phyloP scores from a whole-genome alignment of 2,329 filamentous ascomycete species.

The Penicillium sp. region DNA sequence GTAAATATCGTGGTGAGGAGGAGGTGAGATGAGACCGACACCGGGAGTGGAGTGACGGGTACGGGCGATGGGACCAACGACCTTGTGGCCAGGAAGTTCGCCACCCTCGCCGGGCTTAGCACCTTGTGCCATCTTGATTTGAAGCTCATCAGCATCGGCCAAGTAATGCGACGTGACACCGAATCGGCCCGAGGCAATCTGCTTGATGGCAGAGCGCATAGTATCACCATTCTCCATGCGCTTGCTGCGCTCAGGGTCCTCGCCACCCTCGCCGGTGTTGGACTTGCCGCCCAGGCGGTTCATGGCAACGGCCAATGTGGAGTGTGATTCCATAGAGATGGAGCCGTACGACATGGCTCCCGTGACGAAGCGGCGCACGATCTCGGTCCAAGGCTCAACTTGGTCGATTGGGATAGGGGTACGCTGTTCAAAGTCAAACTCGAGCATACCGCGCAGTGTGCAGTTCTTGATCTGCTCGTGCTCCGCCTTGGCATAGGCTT shows the following conservation, averaged over 20 bases:
- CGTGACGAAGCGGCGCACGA: conserved; percentile 91
- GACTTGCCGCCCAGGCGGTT: conserved; percentile 94
- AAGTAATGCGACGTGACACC: conserved; percentile 94
- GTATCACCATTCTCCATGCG: conserved; percentile 86
- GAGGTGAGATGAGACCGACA: conserved; percentile 91
- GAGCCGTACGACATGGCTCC: conserved; percentile 98
- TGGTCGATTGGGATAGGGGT: conserved; percentile 87
- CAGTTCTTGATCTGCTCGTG: conserved; percentile 97
- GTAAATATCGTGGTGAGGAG: conserved; percentile 97
- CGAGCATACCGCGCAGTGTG: conserved; percentile 85
- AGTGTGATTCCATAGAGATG: conserved; percentile 97
- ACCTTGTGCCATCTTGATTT: conserved; percentile 99
- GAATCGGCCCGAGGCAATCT: conserved; percentile 92
- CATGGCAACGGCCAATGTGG: conserved; percentile 91
- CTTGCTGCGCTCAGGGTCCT: conserved; percentile 85
- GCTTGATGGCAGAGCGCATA: conserved; percentile 96
- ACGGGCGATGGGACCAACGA: conserved; percentile 85
- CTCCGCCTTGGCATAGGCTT: conserved; percentile 86
- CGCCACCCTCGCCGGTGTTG: conserved; percentile 95
- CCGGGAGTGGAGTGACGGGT: conserved; percentile 94
- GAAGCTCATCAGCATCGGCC: conserved; percentile 88
- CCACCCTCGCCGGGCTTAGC: conserved; percentile 97
- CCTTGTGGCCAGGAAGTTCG: conserved; percentile 94
- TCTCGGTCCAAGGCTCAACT: conserved; percentile 97
- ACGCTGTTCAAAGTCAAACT: conserved; percentile 90